phyloP scores from a whole-genome alignment of 2,329 filamentous ascomycete species.

The Cordyceps farinosa region DNA sequence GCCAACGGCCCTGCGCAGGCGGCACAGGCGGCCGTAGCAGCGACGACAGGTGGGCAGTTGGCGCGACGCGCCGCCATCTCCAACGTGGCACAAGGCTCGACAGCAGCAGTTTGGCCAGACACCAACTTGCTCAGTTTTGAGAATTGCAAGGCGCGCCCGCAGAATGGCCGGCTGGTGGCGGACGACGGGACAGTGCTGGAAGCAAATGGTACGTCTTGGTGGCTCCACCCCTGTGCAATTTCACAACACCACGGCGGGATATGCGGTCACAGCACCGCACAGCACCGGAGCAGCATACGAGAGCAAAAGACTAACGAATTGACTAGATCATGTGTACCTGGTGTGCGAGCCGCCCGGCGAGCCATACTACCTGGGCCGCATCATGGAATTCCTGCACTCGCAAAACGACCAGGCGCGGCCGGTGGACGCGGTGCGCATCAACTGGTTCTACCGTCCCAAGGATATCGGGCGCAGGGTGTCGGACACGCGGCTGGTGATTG shows the following conservation, averaged over 20 bases:
- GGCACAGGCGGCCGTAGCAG: constrained; percentile 12
- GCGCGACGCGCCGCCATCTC: constrained; percentile 24
- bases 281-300: neutral
- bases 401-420: constrained; percentile 69
- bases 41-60: neutral
- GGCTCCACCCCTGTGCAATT: constrained; percentile 21
- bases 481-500: constrained; percentile 88
- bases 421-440: constrained; percentile 85
- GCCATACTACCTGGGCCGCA: constrained; percentile 93
- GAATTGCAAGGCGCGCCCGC: constrained; percentile 62
- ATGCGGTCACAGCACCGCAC: neutral
- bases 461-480: constrained; percentile 90
- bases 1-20: constrained; percentile 32
- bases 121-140: constrained; percentile 90
- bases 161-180: constrained; percentile 74
- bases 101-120: constrained; percentile 49
- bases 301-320: neutral
- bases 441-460: constrained; percentile 97
- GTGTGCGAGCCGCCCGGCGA: constrained; percentile 97
- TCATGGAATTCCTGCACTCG: constrained; percentile 94
- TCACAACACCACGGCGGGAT: constrained; percentile 11
- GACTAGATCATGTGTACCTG: constrained; percentile 76
- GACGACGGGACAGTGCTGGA: constrained; percentile 85
- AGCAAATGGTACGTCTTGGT: constrained; percentile 67
- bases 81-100: constrained; percentile 35